A percentile compares a stretch with the other conserved stretches of the same genome.
These are phyloP conservation scores for Pseudoturritis turrita DNA, from an alignment of 345 rosid genomes.

Conservation along the genomic window DNA sequence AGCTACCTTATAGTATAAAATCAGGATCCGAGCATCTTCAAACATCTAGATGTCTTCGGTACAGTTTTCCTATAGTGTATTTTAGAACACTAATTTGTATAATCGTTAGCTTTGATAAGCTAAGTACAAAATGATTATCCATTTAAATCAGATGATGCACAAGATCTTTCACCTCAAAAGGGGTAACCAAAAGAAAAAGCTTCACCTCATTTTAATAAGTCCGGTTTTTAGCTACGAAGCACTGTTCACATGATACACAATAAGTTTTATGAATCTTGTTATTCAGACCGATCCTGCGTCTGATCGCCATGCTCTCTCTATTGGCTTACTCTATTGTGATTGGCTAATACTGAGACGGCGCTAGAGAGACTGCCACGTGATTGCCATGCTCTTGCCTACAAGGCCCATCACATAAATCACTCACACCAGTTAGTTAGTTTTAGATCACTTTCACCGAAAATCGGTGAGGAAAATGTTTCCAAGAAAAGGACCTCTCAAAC, in stretches of 20 bases:
- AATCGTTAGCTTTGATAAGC: no score
- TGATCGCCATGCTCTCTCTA: slow-evolving; percentile 17
- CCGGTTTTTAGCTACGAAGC: neutral
- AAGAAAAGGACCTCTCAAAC: slow-evolving; percentile 12
- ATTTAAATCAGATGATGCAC: neutral
- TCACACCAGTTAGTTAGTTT: slow-evolving; percentile 8
- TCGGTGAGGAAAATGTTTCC: slow-evolving; percentile 1
- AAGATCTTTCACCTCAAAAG: neutral
- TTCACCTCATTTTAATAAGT: neutral
- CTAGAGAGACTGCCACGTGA: slow-evolving; percentile 31
- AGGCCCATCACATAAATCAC: slow-evolving; percentile 22
- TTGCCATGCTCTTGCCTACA: slow-evolving; percentile 13
- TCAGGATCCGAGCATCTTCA: no score
- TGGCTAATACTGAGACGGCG: slow-evolving; percentile 14
- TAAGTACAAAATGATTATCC: neutral
- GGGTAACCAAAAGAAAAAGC: neutral
- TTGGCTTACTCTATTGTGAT: slow-evolving; percentile 5
- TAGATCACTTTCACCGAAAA: slow-evolving; percentile 21
- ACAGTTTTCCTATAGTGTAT: no score
- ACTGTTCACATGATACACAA: slow-evolving; percentile 24
- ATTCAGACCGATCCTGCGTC: slow-evolving; percentile 6
- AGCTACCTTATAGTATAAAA: no score
- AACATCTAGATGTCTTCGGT: no score
- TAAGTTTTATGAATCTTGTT: neutral
- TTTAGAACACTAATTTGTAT: no score